Evolutionary conservation across 768 basidiomycete species (phyloP).

Genomic region (Leccinum pellstonianum): DNA sequence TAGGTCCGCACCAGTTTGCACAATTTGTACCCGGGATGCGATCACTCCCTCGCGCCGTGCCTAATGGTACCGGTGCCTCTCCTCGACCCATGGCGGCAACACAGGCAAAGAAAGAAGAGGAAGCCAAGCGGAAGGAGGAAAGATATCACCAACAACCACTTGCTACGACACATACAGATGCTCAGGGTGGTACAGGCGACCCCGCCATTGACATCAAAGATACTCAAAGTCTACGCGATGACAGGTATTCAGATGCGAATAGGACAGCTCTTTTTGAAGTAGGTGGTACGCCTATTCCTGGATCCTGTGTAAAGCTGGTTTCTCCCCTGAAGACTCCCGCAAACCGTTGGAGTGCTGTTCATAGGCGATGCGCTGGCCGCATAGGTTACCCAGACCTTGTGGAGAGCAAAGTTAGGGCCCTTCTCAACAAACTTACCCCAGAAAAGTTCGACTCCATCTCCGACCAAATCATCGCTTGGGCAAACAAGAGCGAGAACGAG

Average conservation of each 20-base stretch:
- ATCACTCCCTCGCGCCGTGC: constrained; percentile 53
- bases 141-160: not conserved
- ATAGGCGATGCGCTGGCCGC: not conserved
- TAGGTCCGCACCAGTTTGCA: constrained; percentile 44
- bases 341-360: too few species aligned
- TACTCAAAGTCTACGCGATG: too few species aligned
- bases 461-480: constrained; percentile 92
- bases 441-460: constrained; percentile 97
- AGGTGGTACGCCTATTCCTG: too few species aligned
- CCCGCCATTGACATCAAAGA: too few species aligned
- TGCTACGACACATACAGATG: too few species aligned
- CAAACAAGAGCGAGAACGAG: constrained; percentile 90
- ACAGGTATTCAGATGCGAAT: too few species aligned
- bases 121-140: constrained; percentile 43
- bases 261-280: too few species aligned
- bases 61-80: constrained; percentile 52
- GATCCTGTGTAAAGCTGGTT: too few species aligned
- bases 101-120: constrained; percentile 44
- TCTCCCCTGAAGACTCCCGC: too few species aligned
- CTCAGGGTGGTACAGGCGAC: constrained; percentile 17
- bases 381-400: constrained; percentile 39
- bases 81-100: constrained; percentile 49
- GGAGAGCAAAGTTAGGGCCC: constrained; percentile 73
- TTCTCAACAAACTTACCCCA: constrained; percentile 96
- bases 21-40: constrained; percentile 52